Evolutionary conservation across 805 yeast genomes (phyloP), one percentile per base, ranked within the genome.

Genomic region (Hemisphaericaspora nanyangensis): DNA sequence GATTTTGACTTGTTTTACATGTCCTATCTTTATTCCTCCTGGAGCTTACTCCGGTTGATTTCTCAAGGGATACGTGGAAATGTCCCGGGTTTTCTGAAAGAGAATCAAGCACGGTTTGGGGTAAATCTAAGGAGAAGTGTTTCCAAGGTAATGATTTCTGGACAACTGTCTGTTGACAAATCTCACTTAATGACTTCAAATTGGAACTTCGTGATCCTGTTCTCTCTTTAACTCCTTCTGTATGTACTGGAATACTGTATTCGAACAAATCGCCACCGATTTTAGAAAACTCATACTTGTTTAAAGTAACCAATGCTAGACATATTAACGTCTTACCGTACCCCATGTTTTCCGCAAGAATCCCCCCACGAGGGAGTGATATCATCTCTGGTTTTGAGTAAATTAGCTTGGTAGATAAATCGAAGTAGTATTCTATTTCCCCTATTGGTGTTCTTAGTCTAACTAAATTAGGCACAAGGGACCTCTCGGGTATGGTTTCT

Each of bases 341-440:
- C 1, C 85, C 85, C 85, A 79, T 79, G 67, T 78, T 79, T 42
- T 79, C 85, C 1, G 84, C 84, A 12, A 79, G 54, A 5, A 79
- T 76, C 0, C 85, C 85, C 15, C 85, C 85, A 46, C 74, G 60
- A 0, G 85, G 79, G 2, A 78, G 60, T 11, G 48, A 48, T 46
- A 68, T 77, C 3, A 55, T 50, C 16, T 65, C 72, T 0, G 85
- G 78, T 3, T 51, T 42, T 1, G 19, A 16, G 17, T 49, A 54
- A 22, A 77, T 58, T 3, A 46, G 44, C 24, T 63, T 46, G 0
- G 47, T 49, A 4, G 50, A 45, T 0, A 65, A 38, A 49, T 80
- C 72, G 38, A 70, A 54, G 43, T 65, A 70, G 49, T 64, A 60
- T 4, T 16, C 2, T 11, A 6, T 16, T 3, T 12, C 11, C 26